Base-by-base conservation (phyloP, 1,284 basidiomycete genomes). In the Cryptococcus amylolentus region DNA sequence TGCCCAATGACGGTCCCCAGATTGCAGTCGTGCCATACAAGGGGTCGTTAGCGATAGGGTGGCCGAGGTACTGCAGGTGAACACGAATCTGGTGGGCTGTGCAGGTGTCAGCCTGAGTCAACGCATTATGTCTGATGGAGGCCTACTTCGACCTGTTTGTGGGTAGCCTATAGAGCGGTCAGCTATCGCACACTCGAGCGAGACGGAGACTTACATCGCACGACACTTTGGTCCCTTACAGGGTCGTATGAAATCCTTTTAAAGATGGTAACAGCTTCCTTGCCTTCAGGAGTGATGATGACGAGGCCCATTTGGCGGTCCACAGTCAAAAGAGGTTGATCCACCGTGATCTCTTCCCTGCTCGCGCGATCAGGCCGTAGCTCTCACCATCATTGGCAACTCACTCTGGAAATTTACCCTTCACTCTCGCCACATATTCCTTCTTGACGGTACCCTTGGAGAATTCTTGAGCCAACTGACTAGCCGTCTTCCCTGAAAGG, bases 251-350 rank as follows among this genome's bases (percentile, higher is more conserved):
- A 88, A 60, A 98, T 79, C 20, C 87, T 81, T 49, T 84, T 87
- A 77, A 98, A 98, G 7, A 94, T 83, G 0, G 96, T 98, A 74
- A 90, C 88, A 6, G 94, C 90, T 16, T 83, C 83, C 91, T 95
- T 92, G 50, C 93, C 94, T 62, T 94, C 86, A 0, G 91, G 90
- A 71, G 95, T 91, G 26, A 98, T 90, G 50, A 97, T 88, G 65
- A 95, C 96, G 48, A 97, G 77, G 4, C 94, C 94, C 86, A 93
- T 93, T 72, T 97, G 94, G 50, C 94, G 82, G 77, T 98, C 96
- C 4, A 98, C 86, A 0, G 91, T 92, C 53, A 99, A 77, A 14
- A 99, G 80, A 1, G 93, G 91, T 70, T 95, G 82, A 65, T 93
- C 89, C 64, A 93, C 94, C 1, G 83, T 77, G 27, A 92, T 78